These are phyloP conservation scores for Orbilia blumenaviensis DNA, from an alignment of 2,329 filamentous ascomycete species.

Conservation along the genomic window DNA sequence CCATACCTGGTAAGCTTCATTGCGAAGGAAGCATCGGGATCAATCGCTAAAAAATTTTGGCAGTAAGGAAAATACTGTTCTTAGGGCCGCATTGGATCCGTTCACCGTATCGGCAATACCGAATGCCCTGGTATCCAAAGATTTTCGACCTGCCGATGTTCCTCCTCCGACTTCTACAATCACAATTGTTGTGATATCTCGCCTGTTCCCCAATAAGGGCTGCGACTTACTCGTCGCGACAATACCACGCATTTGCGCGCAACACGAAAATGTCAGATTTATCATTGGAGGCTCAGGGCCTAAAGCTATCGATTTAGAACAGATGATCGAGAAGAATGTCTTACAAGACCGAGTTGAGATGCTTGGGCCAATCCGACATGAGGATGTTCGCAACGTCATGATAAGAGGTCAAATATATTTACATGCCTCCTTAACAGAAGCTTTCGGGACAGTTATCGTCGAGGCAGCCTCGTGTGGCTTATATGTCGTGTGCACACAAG, in stretches of 20 bases:
- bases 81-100: constrained; percentile 91
- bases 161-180: constrained; percentile 72
- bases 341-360: constrained; percentile 93
- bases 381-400: constrained; percentile 98
- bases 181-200: constrained; percentile 95
- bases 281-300: constrained; percentile 95
- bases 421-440: constrained; percentile 92
- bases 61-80: constrained; percentile 97
- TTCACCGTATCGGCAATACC: constrained; percentile 98
- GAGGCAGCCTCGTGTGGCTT: constrained; percentile 95
- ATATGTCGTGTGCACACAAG: constrained; percentile 95
- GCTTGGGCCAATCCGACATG: constrained; percentile 89
- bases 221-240: constrained; percentile 96
- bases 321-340: constrained; percentile 95
- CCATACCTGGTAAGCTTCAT: constrained; percentile 82
- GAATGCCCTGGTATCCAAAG: constrained; percentile 95
- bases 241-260: constrained; percentile 88
- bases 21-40: background rate
- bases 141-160: constrained; percentile 74
- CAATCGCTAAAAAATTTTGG: constrained; percentile 42
- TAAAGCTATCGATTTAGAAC: constrained; percentile 96
- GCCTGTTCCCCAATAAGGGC: constrained; percentile 98
- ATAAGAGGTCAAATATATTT: constrained; percentile 95
- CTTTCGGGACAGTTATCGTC: constrained; percentile 96
- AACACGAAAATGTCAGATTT: constrained; percentile 92